A percentile compares a stretch with the other conserved stretches of the same genome.
These are phyloP conservation scores for Serpula lacrymans DNA, from an alignment of 768 basidiomycete species.

Conservation along the genomic window DNA sequence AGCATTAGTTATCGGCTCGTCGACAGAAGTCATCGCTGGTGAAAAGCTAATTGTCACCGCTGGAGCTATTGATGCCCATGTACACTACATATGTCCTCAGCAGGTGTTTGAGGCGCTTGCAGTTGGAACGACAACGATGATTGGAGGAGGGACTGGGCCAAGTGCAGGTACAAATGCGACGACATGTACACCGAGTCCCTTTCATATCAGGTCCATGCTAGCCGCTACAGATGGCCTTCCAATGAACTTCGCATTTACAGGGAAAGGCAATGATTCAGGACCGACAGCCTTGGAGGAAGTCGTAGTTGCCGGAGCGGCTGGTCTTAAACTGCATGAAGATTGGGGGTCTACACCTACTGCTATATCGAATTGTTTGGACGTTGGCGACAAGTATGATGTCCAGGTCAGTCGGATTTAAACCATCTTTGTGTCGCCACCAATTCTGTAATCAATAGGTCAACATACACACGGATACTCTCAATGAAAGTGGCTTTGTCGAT, in stretches of 20 bases:
- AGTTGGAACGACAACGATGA: slow-evolving; percentile 85
- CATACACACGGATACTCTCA: slow-evolving; percentile 96
- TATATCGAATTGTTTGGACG: slow-evolving; percentile 71
- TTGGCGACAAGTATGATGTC: slow-evolving; percentile 90
- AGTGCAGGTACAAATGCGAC: slow-evolving; percentile 88
- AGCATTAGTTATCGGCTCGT: slow-evolving; percentile 77
- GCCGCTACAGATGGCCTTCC: slow-evolving; percentile 86
- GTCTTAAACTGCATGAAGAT: slow-evolving; percentile 95
- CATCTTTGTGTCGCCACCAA: neutral
- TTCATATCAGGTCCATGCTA: slow-evolving; percentile 89
- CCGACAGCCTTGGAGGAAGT: slow-evolving; percentile 73
- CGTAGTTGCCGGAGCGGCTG: slow-evolving; percentile 78
- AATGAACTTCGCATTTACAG: slow-evolving; percentile 93
- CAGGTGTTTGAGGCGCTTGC: slow-evolving; percentile 84
- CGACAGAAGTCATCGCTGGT: slow-evolving; percentile 94
- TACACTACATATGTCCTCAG: slow-evolving; percentile 96
- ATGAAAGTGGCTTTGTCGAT: slow-evolving; percentile 97
- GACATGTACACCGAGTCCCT: slow-evolving; percentile 89
- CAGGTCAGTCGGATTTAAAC: slow-evolving; percentile 52
- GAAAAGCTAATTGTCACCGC: slow-evolving; percentile 94
- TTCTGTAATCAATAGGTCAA: slow-evolving; percentile 53
- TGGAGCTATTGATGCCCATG: slow-evolving; percentile 87
- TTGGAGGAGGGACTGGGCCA: slow-evolving; percentile 96
- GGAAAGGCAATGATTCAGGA: slow-evolving; percentile 93
- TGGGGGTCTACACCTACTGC: slow-evolving; percentile 90